phyloP scores from a whole-genome alignment of 345 rosid genomes.

The Citrus unshiu region DNA sequence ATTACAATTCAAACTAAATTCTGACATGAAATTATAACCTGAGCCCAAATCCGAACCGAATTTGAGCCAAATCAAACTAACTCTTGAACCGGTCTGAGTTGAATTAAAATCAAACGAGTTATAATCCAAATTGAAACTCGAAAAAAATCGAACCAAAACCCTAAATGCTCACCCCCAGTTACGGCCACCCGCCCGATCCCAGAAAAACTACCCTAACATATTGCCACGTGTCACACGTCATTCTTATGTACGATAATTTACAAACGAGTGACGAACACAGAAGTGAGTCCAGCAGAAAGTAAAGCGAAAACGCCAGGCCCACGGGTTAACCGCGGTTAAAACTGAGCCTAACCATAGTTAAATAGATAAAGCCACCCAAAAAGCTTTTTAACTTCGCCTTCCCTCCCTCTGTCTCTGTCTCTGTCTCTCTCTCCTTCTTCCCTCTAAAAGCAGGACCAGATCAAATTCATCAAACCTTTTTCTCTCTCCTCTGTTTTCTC shows the following conservation, averaged over 20 bases:
- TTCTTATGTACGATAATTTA: not conserved
- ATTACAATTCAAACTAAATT: too few species aligned
- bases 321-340: slow-evolving; percentile 20
- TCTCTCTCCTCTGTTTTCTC: not conserved
- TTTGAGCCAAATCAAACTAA: too few species aligned
- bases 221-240: not conserved
- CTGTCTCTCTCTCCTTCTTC: not conserved
- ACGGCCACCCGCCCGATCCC: too few species aligned
- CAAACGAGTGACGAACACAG: not conserved
- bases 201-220: not conserved
- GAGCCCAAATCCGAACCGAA: too few species aligned
- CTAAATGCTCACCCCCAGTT: too few species aligned
- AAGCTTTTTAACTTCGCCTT: not conserved
- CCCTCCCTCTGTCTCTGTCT: not conserved
- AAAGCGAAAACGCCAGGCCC: not conserved
- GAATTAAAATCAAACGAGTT: too few species aligned
- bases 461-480: not conserved
- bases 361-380: not conserved
- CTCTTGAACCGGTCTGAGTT: too few species aligned
- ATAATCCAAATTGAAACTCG: too few species aligned
- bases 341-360: slow-evolving; percentile 14
- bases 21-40: too few species aligned
- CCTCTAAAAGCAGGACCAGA: not conserved
- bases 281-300: not conserved
- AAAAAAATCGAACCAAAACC: too few species aligned